Percentiles rank a stretch among this genome's conserved stretches.
Evolutionary conservation across 176 grass and related monocot species (phyloP).

Genomic region (Musa schizocarpa): DNA sequence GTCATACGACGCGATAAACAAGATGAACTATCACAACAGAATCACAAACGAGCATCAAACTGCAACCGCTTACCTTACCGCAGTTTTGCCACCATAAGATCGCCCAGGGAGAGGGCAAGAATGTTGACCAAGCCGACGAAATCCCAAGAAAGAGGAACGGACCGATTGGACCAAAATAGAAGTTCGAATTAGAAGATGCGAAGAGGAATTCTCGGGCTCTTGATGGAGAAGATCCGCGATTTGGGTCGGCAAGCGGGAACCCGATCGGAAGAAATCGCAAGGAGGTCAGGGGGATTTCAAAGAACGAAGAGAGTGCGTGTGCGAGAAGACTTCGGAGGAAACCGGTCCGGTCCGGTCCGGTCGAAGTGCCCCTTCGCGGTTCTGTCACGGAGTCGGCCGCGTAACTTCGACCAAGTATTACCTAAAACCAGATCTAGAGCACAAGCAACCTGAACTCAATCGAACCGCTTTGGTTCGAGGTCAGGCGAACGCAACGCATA

Average conservation of each 20-base stretch:
- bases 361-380: too few species aligned
- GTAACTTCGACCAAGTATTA: too few species aligned
- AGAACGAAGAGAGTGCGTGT: not conserved
- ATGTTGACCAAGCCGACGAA: not conserved
- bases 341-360: not conserved
- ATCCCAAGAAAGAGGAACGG: not conserved
- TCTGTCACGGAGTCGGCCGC: too few species aligned
- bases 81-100: not conserved
- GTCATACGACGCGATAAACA: not conserved
- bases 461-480: too few species aligned
- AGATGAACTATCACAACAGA: not conserved
- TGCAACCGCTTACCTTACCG: not conserved
- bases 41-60: not conserved
- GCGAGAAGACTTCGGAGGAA: not conserved
- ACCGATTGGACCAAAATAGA: not conserved
- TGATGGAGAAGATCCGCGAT: not conserved
- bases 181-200: not conserved
- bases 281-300: not conserved
- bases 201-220: not conserved
- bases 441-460: too few species aligned
- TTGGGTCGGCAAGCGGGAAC: not conserved
- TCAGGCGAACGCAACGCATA: too few species aligned
- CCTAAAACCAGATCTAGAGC: too few species aligned
- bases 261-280: not conserved
- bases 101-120: not conserved